Conservation (phyloP, 768 basidiomycete species). For the Psilocybe cyanescens region DNA sequence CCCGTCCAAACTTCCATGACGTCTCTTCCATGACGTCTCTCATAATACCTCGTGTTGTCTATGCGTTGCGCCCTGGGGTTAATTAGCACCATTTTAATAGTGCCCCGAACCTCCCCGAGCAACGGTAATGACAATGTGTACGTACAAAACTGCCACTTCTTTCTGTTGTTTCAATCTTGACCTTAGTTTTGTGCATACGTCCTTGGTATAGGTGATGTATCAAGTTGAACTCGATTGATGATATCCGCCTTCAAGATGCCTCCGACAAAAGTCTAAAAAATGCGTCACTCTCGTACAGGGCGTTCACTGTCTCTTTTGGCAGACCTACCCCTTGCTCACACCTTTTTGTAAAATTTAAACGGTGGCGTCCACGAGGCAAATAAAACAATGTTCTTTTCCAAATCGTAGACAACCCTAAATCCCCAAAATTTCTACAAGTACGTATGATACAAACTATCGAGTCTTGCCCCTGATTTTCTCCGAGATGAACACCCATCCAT, state of each 20-base stretch:
- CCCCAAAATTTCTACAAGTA: background rate
- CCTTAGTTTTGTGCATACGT: too few species aligned
- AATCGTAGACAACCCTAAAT: background rate
- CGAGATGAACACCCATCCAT: background rate
- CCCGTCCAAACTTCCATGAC: background rate
- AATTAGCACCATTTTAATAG: background rate
- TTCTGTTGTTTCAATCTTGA: background rate
- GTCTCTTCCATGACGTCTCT: too few species aligned
- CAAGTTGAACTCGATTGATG: background rate
- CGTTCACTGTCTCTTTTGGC: background rate
- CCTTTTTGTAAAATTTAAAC: background rate
- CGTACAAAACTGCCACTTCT: background rate
- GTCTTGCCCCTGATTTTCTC: background rate
- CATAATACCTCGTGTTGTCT: background rate
- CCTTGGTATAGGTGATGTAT: too few species aligned
- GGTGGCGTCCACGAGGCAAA: constrained; percentile 1
- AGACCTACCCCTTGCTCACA: background rate
- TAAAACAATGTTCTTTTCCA: background rate
- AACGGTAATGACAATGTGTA: background rate
- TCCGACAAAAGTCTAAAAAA: too few species aligned
- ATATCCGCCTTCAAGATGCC: background rate
- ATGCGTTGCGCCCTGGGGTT: background rate
- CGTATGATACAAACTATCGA: background rate
- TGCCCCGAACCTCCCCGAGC: too few species aligned
- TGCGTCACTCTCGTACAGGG: background rate